phyloP scores from a whole-genome alignment of 2,329 filamentous ascomycete species.

The Amylocarpus encephaloides region DNA sequence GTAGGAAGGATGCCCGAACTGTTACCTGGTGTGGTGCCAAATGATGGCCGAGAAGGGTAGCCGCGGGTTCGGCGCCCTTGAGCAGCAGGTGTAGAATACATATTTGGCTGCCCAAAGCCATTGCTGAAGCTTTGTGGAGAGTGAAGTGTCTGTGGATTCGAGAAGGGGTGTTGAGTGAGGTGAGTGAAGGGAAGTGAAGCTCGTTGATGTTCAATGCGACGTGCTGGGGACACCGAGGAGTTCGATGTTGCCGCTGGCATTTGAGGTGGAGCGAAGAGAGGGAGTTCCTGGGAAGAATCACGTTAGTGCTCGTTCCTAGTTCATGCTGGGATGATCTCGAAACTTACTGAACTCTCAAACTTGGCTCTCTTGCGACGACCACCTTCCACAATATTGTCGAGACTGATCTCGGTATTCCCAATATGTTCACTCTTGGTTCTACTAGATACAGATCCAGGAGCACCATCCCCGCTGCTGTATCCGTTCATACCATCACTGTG shows the following conservation, averaged over 20 bases:
- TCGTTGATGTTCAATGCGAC: conserved; percentile 67
- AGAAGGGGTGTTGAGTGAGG: conserved; percentile 72
- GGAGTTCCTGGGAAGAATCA: conserved; percentile 65
- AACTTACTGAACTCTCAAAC: conserved; percentile 91
- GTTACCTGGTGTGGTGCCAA: conserved; percentile 37
- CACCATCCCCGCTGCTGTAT: conserved; percentile 84
- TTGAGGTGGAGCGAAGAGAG: conserved; percentile 88
- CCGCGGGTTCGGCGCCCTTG: conserved; percentile 62
- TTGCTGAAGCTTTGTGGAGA: conserved; percentile 72
- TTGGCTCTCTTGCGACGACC: conserved; percentile 92
- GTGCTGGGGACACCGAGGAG: conserved; percentile 89
- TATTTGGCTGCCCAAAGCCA: conserved; percentile 46
- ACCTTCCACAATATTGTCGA: conserved; percentile 97
- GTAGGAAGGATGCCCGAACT: conserved; percentile 70
- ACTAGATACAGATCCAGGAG: conserved; percentile 68
- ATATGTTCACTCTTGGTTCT: conserved; percentile 76
- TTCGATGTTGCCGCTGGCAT: conserved; percentile 94
- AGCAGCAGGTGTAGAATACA: conserved; percentile 61
- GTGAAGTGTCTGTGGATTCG: conserved; percentile 68
- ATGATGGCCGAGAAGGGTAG: conserved; percentile 39
- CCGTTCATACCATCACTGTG: conserved; percentile 61
- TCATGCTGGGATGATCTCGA: not conserved
- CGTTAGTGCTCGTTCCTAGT: conserved; percentile 15
- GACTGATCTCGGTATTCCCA: conserved; percentile 92
- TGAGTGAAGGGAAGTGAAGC: conserved; percentile 69